A percentile compares a stretch with the other conserved stretches of the same genome.
Evolutionary conservation across 345 rosid genomes (phyloP).

Genomic region (Jatropha curcas): DNA sequence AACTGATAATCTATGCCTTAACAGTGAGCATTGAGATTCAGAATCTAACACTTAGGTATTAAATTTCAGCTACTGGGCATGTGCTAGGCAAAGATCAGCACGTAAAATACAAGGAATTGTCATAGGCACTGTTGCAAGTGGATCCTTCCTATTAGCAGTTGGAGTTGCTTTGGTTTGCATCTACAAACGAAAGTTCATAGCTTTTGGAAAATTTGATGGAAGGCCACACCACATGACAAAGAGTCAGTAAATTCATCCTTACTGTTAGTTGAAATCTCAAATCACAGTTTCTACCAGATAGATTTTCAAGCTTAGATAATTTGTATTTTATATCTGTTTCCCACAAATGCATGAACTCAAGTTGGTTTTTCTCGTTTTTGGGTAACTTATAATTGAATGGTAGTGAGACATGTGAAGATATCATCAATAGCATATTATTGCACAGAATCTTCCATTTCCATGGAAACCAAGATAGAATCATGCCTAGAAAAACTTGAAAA

Average conservation of each 20-base stretch:
- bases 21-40: neutral
- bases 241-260: slow-evolving; percentile 43
- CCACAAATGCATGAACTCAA: neutral
- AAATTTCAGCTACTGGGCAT: slow-evolving; percentile 45
- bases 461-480: neutral
- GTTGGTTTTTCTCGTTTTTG: neutral
- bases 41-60: slow-evolving; percentile 15
- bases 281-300: neutral
- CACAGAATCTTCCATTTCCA: neutral
- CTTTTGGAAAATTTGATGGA: slow-evolving; percentile 22
- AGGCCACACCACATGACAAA: slow-evolving; percentile 34
- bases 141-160: slow-evolving; percentile 37
- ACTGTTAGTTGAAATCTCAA: neutral
- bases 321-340: neutral
- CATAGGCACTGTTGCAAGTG: slow-evolving; percentile 43
- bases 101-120: slow-evolving; percentile 24
- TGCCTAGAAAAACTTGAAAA: neutral
- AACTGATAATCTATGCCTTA: slow-evolving; percentile 9
- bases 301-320: neutral
- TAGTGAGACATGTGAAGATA: neutral
- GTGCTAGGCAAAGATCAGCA: slow-evolving; percentile 22
- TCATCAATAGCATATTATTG: neutral
- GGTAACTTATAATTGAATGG: neutral
- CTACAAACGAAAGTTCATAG: slow-evolving; percentile 28
- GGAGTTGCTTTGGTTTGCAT: slow-evolving; percentile 32